phyloP scores from a whole-genome alignment of 83 land plant species.

The Picea abies region DNA sequence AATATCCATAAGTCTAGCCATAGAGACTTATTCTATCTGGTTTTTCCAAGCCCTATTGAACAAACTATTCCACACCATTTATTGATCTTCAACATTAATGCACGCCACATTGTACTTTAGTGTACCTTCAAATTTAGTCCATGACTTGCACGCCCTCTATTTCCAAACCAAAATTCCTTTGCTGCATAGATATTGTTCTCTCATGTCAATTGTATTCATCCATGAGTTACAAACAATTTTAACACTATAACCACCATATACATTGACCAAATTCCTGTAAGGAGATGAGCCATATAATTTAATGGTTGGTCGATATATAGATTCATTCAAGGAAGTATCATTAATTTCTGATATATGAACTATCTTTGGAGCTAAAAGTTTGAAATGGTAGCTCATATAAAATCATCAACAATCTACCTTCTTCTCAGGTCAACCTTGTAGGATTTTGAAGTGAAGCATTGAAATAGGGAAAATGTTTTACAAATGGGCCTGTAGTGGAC shows the following conservation, averaged over 20 bases:
- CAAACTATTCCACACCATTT: too few species aligned
- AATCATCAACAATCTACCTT: conserved; percentile 63
- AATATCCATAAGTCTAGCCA: too few species aligned
- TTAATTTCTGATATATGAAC: conserved; percentile 67
- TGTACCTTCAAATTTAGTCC: too few species aligned
- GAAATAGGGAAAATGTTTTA: conserved; percentile 60
- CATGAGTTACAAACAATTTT: conserved; percentile 84
- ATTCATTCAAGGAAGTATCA: conserved; percentile 76
- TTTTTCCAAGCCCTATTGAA: too few species aligned
- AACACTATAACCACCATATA: conserved; percentile 91
- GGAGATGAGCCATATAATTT: conserved; percentile 90
- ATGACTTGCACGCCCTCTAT: conserved; percentile 90
- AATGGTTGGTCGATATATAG: conserved; percentile 74
- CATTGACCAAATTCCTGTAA: conserved; percentile 85
- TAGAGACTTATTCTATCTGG: too few species aligned
- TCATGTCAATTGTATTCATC: conserved; percentile 96
- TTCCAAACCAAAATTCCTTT: conserved; percentile 96
- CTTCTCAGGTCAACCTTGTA: conserved; percentile 65
- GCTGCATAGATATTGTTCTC: conserved; percentile 91
- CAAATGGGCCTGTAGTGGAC: conserved; percentile 77
- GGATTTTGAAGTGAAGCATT: conserved; percentile 48
- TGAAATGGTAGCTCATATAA: conserved; percentile 74
- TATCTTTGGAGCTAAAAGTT: conserved; percentile 75
- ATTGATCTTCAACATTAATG: too few species aligned
- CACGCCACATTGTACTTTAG: too few species aligned